Percentiles rank a stretch among this genome's conserved stretches.
phyloP scores from a whole-genome alignment of 192 early-diverging fungal species.

The Coemansia sp. region DNA sequence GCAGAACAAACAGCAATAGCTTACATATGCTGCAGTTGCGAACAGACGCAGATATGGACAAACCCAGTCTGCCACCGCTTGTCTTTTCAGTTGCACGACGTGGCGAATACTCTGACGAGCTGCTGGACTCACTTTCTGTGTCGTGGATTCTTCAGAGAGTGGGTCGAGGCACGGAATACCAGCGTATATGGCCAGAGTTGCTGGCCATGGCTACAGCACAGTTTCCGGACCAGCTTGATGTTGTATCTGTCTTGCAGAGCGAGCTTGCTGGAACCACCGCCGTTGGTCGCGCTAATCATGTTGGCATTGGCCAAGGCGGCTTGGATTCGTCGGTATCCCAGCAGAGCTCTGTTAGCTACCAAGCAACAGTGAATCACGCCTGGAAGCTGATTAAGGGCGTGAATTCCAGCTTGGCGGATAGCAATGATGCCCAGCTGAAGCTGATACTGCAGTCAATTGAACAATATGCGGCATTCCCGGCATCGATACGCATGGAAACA shows the following conservation, averaged over 20 bases:
- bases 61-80: constrained; percentile 10
- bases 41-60: not conserved
- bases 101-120: constrained; percentile 46
- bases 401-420: not conserved
- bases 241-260: constrained; percentile 33
- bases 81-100: constrained; percentile 8
- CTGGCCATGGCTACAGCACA: constrained; percentile 50
- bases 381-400: not conserved
- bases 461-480: constrained; percentile 22
- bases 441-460: constrained; percentile 16
- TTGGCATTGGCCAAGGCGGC: not conserved
- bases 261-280: constrained; percentile 16
- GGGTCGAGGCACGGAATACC: constrained; percentile 26
- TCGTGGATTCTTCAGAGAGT: constrained; percentile 38
- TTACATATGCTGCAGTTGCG: not conserved
- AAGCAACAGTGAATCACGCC: not conserved
- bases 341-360: not conserved
- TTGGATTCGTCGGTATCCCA: not conserved
- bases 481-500: constrained; percentile 33
- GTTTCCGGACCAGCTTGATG: constrained; percentile 49
- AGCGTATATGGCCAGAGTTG: constrained; percentile 46
- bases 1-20: constrained; percentile 9
- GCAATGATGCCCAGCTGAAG: not conserved
- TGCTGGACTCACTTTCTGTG: constrained; percentile 48
- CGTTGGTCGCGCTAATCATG: not conserved